Conservation (phyloP, 371 early-diverging fungal genomes). For the Mortierella sp. region DNA sequence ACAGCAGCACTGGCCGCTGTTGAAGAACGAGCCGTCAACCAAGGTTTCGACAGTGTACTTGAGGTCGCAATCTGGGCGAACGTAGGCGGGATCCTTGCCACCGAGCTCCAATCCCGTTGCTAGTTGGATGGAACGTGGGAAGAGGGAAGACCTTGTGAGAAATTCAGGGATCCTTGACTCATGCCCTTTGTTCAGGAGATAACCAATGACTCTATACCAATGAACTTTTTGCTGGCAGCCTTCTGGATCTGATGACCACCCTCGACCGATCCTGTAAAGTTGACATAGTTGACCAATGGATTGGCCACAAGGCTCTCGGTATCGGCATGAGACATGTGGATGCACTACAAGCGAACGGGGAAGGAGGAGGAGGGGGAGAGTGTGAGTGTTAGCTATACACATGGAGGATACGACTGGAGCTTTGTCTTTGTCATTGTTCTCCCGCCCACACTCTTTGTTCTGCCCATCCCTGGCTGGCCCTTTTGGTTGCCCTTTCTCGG, state of each 20-base stretch:
- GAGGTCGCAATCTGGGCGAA: constrained; percentile 79
- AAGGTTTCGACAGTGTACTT: constrained; percentile 78
- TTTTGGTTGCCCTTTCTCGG: constrained; percentile 8
- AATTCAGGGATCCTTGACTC: no score
- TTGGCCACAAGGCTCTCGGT: constrained; percentile 70
- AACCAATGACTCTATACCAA: constrained; percentile 66
- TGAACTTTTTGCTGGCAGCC: constrained; percentile 69
- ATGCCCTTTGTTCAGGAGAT: no score
- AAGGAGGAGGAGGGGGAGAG: no score
- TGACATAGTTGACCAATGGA: constrained; percentile 73
- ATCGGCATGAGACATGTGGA: constrained; percentile 68
- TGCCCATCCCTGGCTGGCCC: neutral
- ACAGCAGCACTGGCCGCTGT: constrained; percentile 89
- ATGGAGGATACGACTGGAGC: no score
- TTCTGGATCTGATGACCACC: constrained; percentile 77
- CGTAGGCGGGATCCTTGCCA: constrained; percentile 90
- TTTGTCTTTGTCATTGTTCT: constrained; percentile 17
- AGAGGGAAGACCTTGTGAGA: neutral
- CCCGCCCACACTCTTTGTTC: neutral
- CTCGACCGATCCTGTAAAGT: constrained; percentile 86
- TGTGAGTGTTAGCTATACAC: no score
- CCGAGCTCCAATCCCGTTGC: constrained; percentile 86
- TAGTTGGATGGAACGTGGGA: no score
- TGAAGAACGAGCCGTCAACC: constrained; percentile 87
- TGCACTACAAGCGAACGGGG: constrained; percentile 40